Base-by-base conservation (phyloP, 1,284 basidiomycete species). In the Marasmius sp. region DNA sequence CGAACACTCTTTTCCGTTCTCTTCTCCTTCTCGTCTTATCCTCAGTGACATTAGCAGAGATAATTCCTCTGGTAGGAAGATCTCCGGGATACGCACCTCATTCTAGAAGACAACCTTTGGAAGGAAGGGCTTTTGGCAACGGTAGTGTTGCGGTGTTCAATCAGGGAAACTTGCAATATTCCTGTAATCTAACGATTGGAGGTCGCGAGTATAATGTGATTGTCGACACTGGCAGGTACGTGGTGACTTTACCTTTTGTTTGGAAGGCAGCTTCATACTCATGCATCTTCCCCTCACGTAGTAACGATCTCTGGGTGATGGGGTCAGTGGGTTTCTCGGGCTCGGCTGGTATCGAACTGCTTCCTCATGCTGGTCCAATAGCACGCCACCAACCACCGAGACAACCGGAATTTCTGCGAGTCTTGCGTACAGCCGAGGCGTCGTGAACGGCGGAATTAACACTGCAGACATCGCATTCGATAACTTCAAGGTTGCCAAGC, bases 11-110 rank as follows among this genome's bases (percentile, higher is more conserved):
- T 12, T 7, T 54, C 33, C 34, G 22, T 36, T 54, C 37, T 54
- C 16, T 36, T 10, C 52, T 54, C 52, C 12, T 37, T 10, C 27
- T 38, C 34, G 12, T 38, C 16, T 38, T 27, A 8, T 16, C 16
- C 37, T 36, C 34, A 37, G 14, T 37, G 34, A 37, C 37, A 20
- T 33, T 38, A 34, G 52, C 52, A 14, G 52, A 54, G 34, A 54
- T 54, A 14, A 54, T 54, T 38, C 52, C 52, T 38, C 52, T 54
- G 52, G 52, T 54, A 54, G 52, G 52, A 54, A 54, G 52, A 54
- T 37, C n/a, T 14, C 33, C 37, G 12, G 16, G 1, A 5, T 37
- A 12, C 34, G 37, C 52, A n/a, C 38, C 52, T 37, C 33, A 37
- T 3, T 54, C 38, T 36, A 54, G 38, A 10, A 54, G 52, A 37